Base-by-base conservation (phyloP, 495 filamentous ascomycete species). In the Neurospora tetraspora region DNA sequence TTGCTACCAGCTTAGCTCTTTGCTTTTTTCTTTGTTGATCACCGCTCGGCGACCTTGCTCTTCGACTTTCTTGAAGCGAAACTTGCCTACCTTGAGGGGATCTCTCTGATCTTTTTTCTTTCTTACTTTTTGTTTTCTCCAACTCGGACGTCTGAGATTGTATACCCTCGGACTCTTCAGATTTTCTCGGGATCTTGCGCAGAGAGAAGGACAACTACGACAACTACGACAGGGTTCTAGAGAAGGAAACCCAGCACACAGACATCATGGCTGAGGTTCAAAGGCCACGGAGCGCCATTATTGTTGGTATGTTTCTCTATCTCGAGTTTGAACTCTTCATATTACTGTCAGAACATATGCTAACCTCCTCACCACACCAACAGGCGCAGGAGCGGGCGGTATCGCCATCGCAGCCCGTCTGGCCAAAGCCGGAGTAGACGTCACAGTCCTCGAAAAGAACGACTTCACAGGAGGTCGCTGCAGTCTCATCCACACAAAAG, bases 391-490 rank as follows among this genome's bases (percentile, higher is more conserved):
- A 37, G 85, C 86, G n/a, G 90, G 90, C 71, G 90, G 90, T 42
- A 86, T 91, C 14, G 86, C 89, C 16, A 88, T 87, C 37, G 89
- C 90, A 53, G 90, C 90, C 10, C 87, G 89, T 40, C 84, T 92
- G 7, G 88, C 89, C n/a, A 87, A 88, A 75, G 85, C 88, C 23
- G 90, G 90, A 14, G 86, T 90, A 73, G 73, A 82, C 20, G 90
- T 92, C 12, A 91, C 89, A 0, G 88, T 92, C 10, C 77, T 91
- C 11, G 90, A 92, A 77, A 91, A 91, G 82, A 91, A 92, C 78
- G 78, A 77, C 36, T 91, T 89, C 79, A 87, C 88, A 0, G 90
- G 90, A 53, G 90, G 90, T 0, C 80, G 90, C 47, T 92, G 90
- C 78, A 88, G 85, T 36, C 77, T 92, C 36, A 80, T 91, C 61